phyloP scores from a whole-genome alignment of 2,329 filamentous ascomycete genomes.

The Ascochyta clinopodiicola region DNA sequence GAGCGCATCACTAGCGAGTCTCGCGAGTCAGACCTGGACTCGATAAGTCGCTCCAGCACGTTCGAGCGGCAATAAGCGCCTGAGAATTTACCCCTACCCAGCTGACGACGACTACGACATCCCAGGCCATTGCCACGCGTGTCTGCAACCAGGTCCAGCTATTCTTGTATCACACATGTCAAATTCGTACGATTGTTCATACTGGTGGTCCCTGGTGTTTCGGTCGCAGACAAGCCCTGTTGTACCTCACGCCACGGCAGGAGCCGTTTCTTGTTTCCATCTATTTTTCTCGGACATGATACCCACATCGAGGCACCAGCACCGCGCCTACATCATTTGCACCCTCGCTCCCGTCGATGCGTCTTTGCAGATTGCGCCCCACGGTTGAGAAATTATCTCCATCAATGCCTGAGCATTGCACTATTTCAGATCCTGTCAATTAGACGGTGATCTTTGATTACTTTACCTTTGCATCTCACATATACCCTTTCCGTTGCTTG shows the following conservation, averaged over 20 bases:
- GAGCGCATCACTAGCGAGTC: slow-evolving; percentile 41
- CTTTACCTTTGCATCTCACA: slow-evolving; percentile 22
- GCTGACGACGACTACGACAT: slow-evolving; percentile 28
- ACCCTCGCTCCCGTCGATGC: slow-evolving; percentile 6
- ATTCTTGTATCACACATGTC: slow-evolving; percentile 26
- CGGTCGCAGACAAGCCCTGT: slow-evolving; percentile 9
- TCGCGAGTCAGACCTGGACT: slow-evolving; percentile 40
- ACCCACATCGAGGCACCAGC: slow-evolving; percentile 15
- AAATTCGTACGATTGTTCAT: slow-evolving; percentile 30
- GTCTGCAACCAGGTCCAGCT: slow-evolving; percentile 17
- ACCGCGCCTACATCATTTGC: slow-evolving; percentile 11
- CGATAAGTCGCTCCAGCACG: slow-evolving; percentile 46
- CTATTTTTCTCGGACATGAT: slow-evolving; percentile 13
- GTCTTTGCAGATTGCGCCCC: neutral
- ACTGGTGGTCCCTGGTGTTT: slow-evolving; percentile 22
- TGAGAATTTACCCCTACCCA: slow-evolving; percentile 25
- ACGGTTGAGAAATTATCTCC: neutral
- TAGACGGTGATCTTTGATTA: slow-evolving; percentile 8
- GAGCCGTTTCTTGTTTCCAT: slow-evolving; percentile 18
- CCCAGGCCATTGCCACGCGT: slow-evolving; percentile 21
- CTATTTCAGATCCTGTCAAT: slow-evolving; percentile 21
- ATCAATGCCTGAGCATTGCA: slow-evolving; percentile 18
- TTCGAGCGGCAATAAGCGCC: slow-evolving; percentile 38
- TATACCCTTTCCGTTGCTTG: slow-evolving; percentile 35
- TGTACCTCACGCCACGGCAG: slow-evolving; percentile 13